Evolutionary conservation across 192 early-diverging fungal species (phyloP).

Genomic region (Podila horticola): DNA sequence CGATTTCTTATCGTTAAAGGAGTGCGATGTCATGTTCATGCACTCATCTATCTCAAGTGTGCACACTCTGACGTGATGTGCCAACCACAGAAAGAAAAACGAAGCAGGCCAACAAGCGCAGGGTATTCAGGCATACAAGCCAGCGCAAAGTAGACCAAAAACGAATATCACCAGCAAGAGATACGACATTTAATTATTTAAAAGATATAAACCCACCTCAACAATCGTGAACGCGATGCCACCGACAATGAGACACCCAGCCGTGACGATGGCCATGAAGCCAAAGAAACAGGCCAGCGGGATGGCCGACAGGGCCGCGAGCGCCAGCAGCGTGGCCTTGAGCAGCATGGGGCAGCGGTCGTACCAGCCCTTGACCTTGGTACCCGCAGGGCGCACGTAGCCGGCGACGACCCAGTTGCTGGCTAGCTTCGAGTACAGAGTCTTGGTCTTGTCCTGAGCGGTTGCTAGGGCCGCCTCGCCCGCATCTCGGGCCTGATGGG

Average conservation of each 20-base stretch:
- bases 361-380: background rate
- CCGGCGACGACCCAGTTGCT: background rate
- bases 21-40: no score
- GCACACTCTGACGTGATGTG: no score
- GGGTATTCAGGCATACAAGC: no score
- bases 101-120: no score
- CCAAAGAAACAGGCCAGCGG: conserved; percentile 14
- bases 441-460: background rate
- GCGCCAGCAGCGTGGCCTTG: background rate
- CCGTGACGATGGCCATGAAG: conserved; percentile 28
- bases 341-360: background rate
- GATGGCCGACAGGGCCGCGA: conserved; percentile 15
- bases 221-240: conserved; percentile 15
- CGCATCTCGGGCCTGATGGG: background rate
- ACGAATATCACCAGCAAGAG: background rate
- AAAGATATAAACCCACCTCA: conserved; percentile 13
- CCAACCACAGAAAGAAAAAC: background rate
- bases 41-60: no score
- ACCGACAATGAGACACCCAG: conserved; percentile 16
- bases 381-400: background rate
- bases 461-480: background rate
- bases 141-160: background rate
- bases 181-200: background rate
- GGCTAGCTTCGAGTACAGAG: background rate
- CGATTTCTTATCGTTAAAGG: no score